Conservation (phyloP, 257 asterid genomes). For the Solanum lycopersicoides region DNA sequence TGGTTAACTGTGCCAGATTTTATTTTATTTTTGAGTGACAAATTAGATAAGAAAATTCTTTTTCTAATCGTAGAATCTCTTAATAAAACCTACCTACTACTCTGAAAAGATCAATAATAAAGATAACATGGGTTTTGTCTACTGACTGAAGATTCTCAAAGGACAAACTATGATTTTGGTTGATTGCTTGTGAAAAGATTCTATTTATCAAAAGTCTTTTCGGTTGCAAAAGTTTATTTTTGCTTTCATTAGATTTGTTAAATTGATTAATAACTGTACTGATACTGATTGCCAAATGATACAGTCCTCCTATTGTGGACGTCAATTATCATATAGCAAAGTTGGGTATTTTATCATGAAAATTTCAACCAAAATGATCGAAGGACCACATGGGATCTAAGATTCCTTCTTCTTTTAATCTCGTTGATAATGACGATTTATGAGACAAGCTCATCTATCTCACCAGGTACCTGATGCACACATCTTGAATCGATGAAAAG, state of each 20-base stretch:
- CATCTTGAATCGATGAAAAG: background rate
- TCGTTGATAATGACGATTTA: background rate
- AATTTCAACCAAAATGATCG: background rate
- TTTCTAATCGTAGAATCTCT: background rate
- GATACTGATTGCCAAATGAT: background rate
- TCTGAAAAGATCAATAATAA: constrained; percentile 5
- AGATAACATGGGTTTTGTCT: constrained; percentile 19
- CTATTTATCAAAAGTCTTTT: background rate
- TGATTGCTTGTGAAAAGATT: background rate
- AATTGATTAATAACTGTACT: background rate
- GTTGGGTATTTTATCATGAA: background rate
- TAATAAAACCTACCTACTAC: background rate
- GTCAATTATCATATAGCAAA: background rate
- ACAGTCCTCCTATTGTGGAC: background rate
- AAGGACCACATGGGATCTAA: background rate
- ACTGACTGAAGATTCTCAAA: background rate
- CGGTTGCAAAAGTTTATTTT: background rate
- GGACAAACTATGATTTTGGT: constrained; percentile 1
- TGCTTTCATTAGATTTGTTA: background rate
- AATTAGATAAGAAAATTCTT: constrained; percentile 9
- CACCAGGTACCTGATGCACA: background rate
- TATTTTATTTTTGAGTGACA: background rate
- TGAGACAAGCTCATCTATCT: background rate
- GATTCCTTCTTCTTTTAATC: background rate
- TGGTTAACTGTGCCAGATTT: background rate